These are phyloP conservation scores for Plasmodium billcollinsi DNA, from an alignment of 169 alveolate species.

Conservation along the genomic window DNA sequence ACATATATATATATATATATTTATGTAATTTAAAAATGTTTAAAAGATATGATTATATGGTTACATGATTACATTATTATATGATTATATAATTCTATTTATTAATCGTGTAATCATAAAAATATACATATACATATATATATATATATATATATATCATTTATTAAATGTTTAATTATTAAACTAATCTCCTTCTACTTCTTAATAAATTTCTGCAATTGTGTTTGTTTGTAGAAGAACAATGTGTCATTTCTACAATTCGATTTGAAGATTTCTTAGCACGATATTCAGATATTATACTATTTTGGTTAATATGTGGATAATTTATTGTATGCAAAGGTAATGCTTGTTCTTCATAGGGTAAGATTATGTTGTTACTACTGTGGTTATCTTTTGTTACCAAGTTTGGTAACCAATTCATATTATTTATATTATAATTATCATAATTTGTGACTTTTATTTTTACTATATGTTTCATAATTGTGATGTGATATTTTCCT, in stretches of 20 bases:
- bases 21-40: no score
- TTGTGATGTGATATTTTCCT: conserved; percentile 14
- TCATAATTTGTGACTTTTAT: no score
- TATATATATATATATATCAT: no score
- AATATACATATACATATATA: no score
- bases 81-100: no score
- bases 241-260: neutral
- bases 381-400: no score
- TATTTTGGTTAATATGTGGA: neutral
- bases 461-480: neutral
- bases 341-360: neutral
- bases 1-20: no score
- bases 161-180: neutral
- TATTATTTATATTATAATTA: no score
- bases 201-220: conserved; percentile 24
- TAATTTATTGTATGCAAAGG: neutral
- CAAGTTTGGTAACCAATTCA: no score
- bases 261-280: neutral
- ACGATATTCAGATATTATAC: conserved; percentile 12
- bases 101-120: no score
- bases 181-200: neutral
- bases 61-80: no score
- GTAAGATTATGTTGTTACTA: neutral
- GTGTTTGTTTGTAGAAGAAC: neutral
- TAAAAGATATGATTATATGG: no score